phyloP scores from a whole-genome alignment of 805 yeast genomes.

The Cyberlindnera nakhonratchasimensis region DNA sequence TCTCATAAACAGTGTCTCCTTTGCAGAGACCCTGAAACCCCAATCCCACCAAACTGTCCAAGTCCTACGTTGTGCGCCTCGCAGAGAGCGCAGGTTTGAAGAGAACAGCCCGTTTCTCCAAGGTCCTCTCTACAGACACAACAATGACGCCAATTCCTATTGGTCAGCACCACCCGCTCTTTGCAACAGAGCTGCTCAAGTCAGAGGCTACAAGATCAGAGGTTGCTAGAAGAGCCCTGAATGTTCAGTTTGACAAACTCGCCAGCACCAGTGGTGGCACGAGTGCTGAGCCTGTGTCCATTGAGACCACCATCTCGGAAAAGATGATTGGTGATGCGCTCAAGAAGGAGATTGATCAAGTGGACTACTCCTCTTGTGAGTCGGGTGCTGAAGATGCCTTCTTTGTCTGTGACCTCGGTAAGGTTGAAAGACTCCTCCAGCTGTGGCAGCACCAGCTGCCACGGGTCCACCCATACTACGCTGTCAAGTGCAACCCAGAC shows the following conservation, averaged over 20 bases:
- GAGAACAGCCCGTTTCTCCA: slow-evolving; percentile 10
- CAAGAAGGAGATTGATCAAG: slow-evolving; percentile 34
- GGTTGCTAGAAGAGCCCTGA: slow-evolving; percentile 10
- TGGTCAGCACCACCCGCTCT: slow-evolving; percentile 7
- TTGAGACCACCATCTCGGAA: slow-evolving; percentile 33
- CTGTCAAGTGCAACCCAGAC: slow-evolving; percentile 91
- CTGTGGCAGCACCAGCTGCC: slow-evolving; percentile 70
- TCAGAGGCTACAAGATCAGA: slow-evolving; percentile 12
- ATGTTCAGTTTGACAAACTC: slow-evolving; percentile 10
- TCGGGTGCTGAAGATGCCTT: slow-evolving; percentile 85
- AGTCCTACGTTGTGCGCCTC: slow-evolving; percentile 23
- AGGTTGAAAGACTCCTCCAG: slow-evolving; percentile 55
- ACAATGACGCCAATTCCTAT: slow-evolving; percentile 14
- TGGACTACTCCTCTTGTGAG: slow-evolving; percentile 56
- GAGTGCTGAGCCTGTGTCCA: slow-evolving; percentile 3
- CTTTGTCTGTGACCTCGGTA: slow-evolving; percentile 81
- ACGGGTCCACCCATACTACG: slow-evolving; percentile 81
- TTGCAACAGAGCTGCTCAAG: slow-evolving; percentile 12
- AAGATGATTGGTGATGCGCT: slow-evolving; percentile 39
- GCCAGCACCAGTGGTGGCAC: slow-evolving; percentile 2
- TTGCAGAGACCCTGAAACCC: too few species aligned
- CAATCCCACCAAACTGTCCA: too few species aligned
- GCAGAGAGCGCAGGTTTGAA: slow-evolving; percentile 25
- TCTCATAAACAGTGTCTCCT: neutral
- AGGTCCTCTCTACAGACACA: slow-evolving; percentile 13